Conservation (phyloP, 2,329 filamentous ascomycete species). For the Trichophyton benhamiae region DNA sequence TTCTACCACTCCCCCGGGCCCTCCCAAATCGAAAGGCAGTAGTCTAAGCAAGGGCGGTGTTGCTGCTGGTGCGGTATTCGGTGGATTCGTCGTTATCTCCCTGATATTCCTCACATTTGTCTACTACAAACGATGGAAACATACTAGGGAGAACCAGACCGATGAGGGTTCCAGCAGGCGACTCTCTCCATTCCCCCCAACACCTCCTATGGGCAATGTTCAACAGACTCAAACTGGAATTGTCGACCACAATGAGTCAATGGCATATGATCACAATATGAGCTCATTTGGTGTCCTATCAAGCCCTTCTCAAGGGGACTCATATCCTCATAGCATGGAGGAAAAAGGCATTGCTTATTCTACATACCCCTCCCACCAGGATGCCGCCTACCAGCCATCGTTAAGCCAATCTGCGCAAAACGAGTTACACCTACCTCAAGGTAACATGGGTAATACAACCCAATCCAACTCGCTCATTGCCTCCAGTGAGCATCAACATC, state of each 20-base stretch:
- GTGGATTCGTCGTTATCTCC: slow-evolving; percentile 11
- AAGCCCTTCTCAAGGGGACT: not conserved
- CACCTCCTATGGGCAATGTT: slow-evolving; percentile 5
- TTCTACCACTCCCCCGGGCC: not conserved
- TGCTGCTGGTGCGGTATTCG: slow-evolving; percentile 13
- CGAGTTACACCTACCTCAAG: not conserved
- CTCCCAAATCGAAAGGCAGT: slow-evolving; percentile 1
- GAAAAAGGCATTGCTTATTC: not conserved
- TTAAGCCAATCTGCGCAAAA: not conserved
- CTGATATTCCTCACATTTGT: slow-evolving; percentile 10
- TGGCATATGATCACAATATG: not conserved
- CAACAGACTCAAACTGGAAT: slow-evolving; percentile 5
- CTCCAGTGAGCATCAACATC: not conserved
- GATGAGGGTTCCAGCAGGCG: slow-evolving; percentile 2
- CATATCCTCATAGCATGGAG: not conserved
- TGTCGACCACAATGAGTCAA: not conserved
- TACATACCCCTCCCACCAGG: slow-evolving; percentile 1
- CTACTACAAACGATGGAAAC: slow-evolving; percentile 12
- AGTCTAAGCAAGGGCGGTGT: slow-evolving; percentile 8
- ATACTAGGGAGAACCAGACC: slow-evolving; percentile 6
- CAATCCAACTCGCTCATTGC: not conserved
- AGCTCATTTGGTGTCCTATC: not conserved
- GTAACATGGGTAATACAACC: not conserved
- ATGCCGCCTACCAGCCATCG: not conserved
- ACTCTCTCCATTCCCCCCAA: slow-evolving; percentile 4